Percentiles rank a stretch among this genome's conserved stretches.
Conservation (phyloP, 202 grass and related monocot species). For the Hordeum pubiflorum region DNA sequence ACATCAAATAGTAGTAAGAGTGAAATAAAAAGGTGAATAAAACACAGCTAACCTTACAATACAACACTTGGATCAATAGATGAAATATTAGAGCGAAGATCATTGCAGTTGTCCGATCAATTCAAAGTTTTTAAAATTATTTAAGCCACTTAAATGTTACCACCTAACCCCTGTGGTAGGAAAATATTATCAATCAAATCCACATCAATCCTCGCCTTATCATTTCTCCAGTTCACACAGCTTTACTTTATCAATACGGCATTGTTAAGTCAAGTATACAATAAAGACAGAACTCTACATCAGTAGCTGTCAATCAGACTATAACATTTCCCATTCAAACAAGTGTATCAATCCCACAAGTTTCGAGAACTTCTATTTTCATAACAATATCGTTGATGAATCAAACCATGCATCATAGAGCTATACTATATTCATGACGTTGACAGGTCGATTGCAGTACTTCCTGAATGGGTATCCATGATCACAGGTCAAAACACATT, state of each 20-base stretch:
- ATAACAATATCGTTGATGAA: constrained; percentile 8
- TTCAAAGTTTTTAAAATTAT: constrained; percentile 1
- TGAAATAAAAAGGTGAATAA: background rate
- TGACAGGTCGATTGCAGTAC: constrained; percentile 17
- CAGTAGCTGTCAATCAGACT: constrained; percentile 20
- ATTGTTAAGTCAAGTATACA: constrained; percentile 15
- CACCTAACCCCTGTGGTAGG: background rate
- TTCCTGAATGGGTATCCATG: background rate
- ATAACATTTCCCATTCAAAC: constrained; percentile 9
- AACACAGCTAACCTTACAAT: background rate
- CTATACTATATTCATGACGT: background rate
- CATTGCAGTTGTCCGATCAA: constrained; percentile 14
- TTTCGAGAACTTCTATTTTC: background rate
- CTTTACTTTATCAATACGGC: constrained; percentile 24
- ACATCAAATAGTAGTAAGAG: background rate
- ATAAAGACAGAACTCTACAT: constrained; percentile 12
- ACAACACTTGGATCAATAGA: background rate
- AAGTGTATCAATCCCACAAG: constrained; percentile 23
- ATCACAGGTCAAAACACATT: background rate
- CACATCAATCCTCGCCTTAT: constrained; percentile 11
- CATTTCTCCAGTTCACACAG: constrained; percentile 3
- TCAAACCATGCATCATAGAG: constrained; percentile 18
- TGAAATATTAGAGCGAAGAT: background rate
- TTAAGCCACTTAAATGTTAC: constrained; percentile 1
- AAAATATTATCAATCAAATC: constrained; percentile 33